Evolutionary conservation across 1,284 basidiomycete species (phyloP).

Genomic region (Sporisorium reilianum): DNA sequence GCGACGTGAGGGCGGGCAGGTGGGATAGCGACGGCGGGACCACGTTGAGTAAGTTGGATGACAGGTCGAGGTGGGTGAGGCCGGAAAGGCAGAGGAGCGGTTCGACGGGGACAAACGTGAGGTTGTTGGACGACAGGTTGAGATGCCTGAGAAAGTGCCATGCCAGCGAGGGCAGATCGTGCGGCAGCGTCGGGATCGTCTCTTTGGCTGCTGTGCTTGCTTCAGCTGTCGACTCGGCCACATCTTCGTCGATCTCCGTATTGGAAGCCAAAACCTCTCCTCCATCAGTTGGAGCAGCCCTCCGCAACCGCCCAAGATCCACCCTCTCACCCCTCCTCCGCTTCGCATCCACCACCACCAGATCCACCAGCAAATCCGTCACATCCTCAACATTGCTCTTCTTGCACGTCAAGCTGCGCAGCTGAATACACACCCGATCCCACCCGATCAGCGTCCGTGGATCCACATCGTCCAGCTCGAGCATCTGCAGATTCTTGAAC

Average conservation of each 20-base stretch:
- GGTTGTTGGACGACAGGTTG: constrained; percentile 82
- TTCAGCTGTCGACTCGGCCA: neutral
- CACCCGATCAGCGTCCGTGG: constrained; percentile 85
- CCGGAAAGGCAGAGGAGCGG: constrained; percentile 73
- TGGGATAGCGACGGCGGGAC: constrained; percentile 79
- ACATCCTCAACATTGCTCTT: constrained; percentile 85
- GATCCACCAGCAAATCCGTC: constrained; percentile 81
- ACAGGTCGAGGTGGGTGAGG: constrained; percentile 70
- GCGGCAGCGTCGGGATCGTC: constrained; percentile 73
- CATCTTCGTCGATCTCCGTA: constrained; percentile 11
- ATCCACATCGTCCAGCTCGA: constrained; percentile 83
- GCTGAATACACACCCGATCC: constrained; percentile 80
- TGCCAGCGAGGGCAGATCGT: constrained; percentile 75
- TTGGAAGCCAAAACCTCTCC: constrained; percentile 12
- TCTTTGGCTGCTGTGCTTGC: constrained; percentile 43
- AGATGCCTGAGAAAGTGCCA: constrained; percentile 84
- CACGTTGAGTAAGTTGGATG: constrained; percentile 70
- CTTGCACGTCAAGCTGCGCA: constrained; percentile 80
- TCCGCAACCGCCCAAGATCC: constrained; percentile 12
- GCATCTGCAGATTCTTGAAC: constrained; percentile 83
- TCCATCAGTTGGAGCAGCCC: constrained; percentile 1
- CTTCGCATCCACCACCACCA: constrained; percentile 78
- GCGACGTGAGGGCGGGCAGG: constrained; percentile 82
- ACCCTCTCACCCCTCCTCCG: constrained; percentile 41
- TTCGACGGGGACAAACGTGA: constrained; percentile 81